Conservation (phyloP, 257 asterid species). For the Ocimum tenuiflorum region DNA sequence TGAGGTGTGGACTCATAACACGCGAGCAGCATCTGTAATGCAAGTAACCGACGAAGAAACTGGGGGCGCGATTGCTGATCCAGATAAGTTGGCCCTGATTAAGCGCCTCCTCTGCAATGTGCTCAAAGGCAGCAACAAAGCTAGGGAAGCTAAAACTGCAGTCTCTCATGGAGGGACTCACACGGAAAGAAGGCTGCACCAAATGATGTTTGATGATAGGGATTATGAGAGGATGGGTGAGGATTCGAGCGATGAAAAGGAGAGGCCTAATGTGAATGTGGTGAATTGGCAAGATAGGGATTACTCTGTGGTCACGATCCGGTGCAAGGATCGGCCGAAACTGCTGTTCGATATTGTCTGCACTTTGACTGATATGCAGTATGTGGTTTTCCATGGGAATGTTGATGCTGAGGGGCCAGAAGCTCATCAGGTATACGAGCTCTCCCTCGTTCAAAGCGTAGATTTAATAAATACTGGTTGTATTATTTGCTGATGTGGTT, state of each 20-base stretch:
- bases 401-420: conserved; percentile 74
- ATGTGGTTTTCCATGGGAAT: conserved; percentile 87
- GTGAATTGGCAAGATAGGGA: conserved; percentile 88
- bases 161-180: conserved; percentile 67
- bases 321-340: conserved; percentile 89
- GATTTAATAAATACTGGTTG: no score
- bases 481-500: background rate
- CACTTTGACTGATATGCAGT: conserved; percentile 92
- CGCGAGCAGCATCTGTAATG: conserved; percentile 93
- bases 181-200: conserved; percentile 83
- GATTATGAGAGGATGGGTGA: conserved; percentile 58
- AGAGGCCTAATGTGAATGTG: conserved; percentile 74
- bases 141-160: conserved; percentile 66
- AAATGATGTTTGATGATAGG: conserved; percentile 90
- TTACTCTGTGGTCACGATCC: conserved; percentile 76
- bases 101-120: conserved; percentile 67
- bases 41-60: conserved; percentile 72
- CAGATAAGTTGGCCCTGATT: conserved; percentile 51
- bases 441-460: no score
- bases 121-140: conserved; percentile 68
- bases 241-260: conserved; percentile 36
- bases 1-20: conserved; percentile 98
- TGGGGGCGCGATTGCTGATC: conserved; percentile 55
- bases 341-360: conserved; percentile 81
- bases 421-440: conserved; percentile 64